These are phyloP conservation scores for Clavispora santaluciae DNA, from an alignment of 805 yeast genomes.

Conservation along the genomic window DNA sequence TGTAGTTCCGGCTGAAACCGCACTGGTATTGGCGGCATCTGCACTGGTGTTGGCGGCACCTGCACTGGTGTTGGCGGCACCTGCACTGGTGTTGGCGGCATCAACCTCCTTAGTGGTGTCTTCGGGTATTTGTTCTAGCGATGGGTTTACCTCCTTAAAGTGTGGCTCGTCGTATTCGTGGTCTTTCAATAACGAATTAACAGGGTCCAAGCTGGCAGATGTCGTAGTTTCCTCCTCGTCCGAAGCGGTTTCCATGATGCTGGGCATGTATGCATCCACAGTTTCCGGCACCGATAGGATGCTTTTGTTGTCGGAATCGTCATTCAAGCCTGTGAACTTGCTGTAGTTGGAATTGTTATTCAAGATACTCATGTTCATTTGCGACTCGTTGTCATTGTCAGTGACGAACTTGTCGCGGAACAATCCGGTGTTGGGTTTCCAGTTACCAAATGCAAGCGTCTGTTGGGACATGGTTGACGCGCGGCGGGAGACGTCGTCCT, in stretches of 20 bases:
- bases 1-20: neutral
- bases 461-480: constrained; percentile 25
- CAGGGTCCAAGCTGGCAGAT: neutral
- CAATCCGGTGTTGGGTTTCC: constrained; percentile 56
- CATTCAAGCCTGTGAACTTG: constrained; percentile 27
- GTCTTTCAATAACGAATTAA: constrained; percentile 12
- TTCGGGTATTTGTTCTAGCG: neutral
- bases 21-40: neutral
- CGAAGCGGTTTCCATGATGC: constrained; percentile 27
- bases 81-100: neutral
- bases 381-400: constrained; percentile 38
- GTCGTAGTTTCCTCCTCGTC: constrained; percentile 12
- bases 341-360: constrained; percentile 24
- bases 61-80: no score
- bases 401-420: constrained; percentile 46
- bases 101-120: neutral
- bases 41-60: neutral
- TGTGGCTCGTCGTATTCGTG: constrained; percentile 8
- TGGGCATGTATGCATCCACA: constrained; percentile 33
- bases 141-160: constrained; percentile 7
- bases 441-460: constrained; percentile 46
- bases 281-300: constrained; percentile 37
- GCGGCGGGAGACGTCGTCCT: constrained; percentile 21
- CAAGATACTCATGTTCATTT: constrained; percentile 12
- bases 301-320: constrained; percentile 3